phyloP scores from a whole-genome alignment of 2,329 filamentous ascomycete genomes.

The Fusarium kyushuense region DNA sequence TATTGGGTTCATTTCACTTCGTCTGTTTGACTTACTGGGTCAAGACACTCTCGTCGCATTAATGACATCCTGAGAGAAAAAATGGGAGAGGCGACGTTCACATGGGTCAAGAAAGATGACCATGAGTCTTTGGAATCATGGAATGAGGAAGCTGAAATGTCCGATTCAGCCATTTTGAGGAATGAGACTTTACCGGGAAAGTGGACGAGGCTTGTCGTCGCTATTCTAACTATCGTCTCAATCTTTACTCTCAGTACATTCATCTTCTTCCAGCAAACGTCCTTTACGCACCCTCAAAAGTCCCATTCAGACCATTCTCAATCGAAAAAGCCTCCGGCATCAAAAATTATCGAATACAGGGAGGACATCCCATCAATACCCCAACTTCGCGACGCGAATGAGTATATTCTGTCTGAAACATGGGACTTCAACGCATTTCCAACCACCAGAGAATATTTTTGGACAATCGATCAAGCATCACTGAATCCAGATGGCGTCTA shows the following conservation, averaged over 20 bases:
- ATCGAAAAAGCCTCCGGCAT: not conserved
- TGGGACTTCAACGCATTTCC: conserved; percentile 68
- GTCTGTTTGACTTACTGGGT: not conserved
- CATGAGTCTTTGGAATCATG: not conserved
- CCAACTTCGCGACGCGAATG: conserved; percentile 52
- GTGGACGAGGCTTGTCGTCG: not conserved
- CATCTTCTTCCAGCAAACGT: conserved; percentile 28
- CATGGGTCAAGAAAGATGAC: not conserved
- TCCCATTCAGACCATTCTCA: conserved; percentile 12
- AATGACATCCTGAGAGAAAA: not conserved
- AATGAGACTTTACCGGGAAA: not conserved
- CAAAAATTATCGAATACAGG: conserved; percentile 17
- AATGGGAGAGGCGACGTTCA: not conserved
- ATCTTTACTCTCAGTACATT: conserved; percentile 41
- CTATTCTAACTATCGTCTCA: conserved; percentile 34
- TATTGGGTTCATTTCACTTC: not conserved
- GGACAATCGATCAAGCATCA: conserved; percentile 68
- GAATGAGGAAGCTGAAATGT: not conserved
- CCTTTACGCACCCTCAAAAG: not conserved
- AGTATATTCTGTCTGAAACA: conserved; percentile 67
- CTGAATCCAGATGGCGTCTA: conserved; percentile 71
- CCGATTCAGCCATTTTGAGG: fast-evolving
- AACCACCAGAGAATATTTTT: conserved; percentile 68
- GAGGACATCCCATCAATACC: conserved; percentile 43
- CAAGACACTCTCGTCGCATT: not conserved